Base-by-base conservation (phyloP, 2,329 filamentous ascomycete genomes). In the Metarhizium brunneum region DNA sequence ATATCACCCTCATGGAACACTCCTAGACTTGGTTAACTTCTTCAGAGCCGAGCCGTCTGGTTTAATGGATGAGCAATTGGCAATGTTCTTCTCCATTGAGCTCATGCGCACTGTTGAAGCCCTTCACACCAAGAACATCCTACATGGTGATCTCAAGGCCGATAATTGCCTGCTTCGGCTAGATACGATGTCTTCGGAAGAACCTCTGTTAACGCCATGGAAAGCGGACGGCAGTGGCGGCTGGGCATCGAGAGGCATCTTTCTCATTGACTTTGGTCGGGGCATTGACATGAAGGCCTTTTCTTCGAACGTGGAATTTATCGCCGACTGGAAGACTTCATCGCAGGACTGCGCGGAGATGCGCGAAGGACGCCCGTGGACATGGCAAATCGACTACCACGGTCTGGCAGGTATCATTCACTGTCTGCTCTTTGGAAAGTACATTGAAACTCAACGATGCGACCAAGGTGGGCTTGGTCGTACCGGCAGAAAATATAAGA, bases 341-440 rank as follows among this genome's bases (percentile, higher is more conserved):
- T 81, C 87, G 29, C 86, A 90, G 53, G 94, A 99, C 71, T 99
- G 94, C 70, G 87, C 89, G 18, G 94, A 99, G 76, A 96, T 97
- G 82, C 87, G 92, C 50, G 92, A 99, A 73, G 82, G 90, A 56
- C 82, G 92, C 1, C 91, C 92, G 0, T 99, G 94, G 94, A 97
- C 92, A 1, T 96, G 91, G 76, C 94, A 99, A 69, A 90, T 96
- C 62, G 94, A 99, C 74, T 95, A 97, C 65, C 90, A 95, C 69
- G 94, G 94, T 13, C 79, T 96, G 0, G 94, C 94, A 0, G 91
- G 90, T 4, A 88, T 90, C 29, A 77, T 97, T 4, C 91, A 99
- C 71, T 87, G 84, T 47, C 81, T 99, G 63, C 81, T 99, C 3
- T 99, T 96, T 67, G 92, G 94, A 10, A 91, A 89, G 66, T 97